Percentiles rank a stretch among this genome's conserved stretches.
These are phyloP conservation scores for Vanrija sp. DNA, from an alignment of 1,284 basidiomycete species.

Conservation along the genomic window DNA sequence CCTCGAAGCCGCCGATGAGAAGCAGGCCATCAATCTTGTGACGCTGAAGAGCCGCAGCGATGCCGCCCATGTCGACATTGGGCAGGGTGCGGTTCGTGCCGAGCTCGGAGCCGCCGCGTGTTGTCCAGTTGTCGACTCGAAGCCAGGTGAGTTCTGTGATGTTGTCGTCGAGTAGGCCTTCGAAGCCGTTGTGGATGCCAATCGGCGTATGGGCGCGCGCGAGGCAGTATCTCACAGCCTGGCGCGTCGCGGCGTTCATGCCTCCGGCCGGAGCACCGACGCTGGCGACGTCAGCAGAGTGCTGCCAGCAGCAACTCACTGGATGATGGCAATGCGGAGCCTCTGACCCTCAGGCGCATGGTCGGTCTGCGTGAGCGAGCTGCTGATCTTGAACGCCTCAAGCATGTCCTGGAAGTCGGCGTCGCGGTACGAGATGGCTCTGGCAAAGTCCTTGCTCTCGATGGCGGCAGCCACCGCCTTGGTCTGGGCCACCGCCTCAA, in stretches of 20 bases:
- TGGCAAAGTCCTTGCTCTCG: conserved; percentile 74
- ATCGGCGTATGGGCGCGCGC: conserved; percentile 86
- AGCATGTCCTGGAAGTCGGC: conserved; percentile 86
- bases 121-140: conserved; percentile 93
- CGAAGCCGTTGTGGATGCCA: conserved; percentile 92
- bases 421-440: conserved; percentile 83
- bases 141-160: conserved; percentile 86
- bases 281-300: neutral
- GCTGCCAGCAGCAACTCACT: conserved; percentile 36
- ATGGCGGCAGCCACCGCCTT: conserved; percentile 81
- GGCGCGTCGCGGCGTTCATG: conserved; percentile 96
- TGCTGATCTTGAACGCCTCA: conserved; percentile 74
- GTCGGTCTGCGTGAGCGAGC: conserved; percentile 60
- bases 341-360: conserved; percentile 64
- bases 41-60: conserved; percentile 87
- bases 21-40: conserved; percentile 76
- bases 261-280: conserved; percentile 96
- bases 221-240: conserved; percentile 88
- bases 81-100: conserved; percentile 92
- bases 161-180: conserved; percentile 84
- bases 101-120: conserved; percentile 95
- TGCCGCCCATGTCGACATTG: conserved; percentile 74
- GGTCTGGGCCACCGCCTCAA: conserved; percentile 90
- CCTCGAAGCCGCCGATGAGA: conserved; percentile 95
- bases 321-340: conserved; percentile 85